These are phyloP conservation scores for Papilionanthe hybrid DNA, from an alignment of 116 monocot species.

Conservation along the genomic window DNA sequence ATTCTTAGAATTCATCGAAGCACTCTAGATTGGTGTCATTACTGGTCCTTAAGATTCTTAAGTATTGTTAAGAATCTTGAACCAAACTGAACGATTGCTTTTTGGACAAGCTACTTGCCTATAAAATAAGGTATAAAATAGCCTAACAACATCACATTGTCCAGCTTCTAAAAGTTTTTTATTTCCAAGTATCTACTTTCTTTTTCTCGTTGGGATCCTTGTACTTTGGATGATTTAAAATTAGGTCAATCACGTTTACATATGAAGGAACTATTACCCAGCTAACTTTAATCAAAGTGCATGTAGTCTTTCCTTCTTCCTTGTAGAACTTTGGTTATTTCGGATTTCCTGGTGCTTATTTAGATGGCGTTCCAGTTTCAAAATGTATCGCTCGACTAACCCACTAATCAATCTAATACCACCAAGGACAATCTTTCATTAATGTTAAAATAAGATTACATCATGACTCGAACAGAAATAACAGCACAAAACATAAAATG, in stretches of 20 bases:
- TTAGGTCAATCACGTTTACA: neutral
- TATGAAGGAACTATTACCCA: neutral
- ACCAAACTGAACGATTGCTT: neutral
- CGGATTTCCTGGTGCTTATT: neutral
- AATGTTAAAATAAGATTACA: neutral
- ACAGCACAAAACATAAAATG: neutral
- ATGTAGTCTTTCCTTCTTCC: neutral
- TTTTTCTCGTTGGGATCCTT: neutral
- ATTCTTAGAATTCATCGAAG: too few relatives aligned
- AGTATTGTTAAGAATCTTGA: neutral
- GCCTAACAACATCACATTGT: neutral
- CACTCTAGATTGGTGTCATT: too few relatives aligned
- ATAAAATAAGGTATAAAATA: neutral
- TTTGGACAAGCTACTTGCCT: neutral
- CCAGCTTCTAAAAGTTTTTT: neutral
- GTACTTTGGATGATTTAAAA: neutral
- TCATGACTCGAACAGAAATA: neutral
- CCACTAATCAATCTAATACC: neutral
- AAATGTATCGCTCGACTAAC: neutral
- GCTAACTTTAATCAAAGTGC: neutral
- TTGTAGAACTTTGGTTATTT: neutral
- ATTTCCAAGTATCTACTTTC: neutral
- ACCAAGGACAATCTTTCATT: neutral
- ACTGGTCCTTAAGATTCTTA: too few relatives aligned
- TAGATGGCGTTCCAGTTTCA: neutral